phyloP scores from a whole-genome alignment of 2,329 filamentous ascomycete genomes.

The Epichloe brachyelytri region DNA sequence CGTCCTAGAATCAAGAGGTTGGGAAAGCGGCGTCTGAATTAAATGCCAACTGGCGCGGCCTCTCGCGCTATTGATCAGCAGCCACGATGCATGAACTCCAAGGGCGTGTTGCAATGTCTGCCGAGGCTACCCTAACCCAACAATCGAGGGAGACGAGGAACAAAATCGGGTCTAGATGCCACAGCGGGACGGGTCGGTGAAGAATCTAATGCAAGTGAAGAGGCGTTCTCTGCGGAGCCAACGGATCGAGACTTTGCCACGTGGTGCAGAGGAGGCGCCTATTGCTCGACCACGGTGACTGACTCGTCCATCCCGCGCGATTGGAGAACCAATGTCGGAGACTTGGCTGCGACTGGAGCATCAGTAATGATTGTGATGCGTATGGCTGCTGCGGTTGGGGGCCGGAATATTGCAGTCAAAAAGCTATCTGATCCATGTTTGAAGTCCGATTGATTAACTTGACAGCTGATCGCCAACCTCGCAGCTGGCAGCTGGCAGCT shows the following conservation, averaged over 20 bases:
- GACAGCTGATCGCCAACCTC: neutral
- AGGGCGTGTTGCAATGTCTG: too few relatives aligned
- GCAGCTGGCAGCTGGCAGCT: neutral
- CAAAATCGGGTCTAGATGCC: neutral
- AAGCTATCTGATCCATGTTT: neutral
- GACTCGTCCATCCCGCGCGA: too few relatives aligned
- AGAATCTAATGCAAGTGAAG: neutral
- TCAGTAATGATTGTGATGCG: too few relatives aligned
- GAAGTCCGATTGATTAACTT: neutral
- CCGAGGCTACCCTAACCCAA: too few relatives aligned
- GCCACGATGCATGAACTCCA: too few relatives aligned
- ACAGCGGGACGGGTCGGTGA: neutral
- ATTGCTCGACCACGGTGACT: neutral
- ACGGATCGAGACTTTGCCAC: neutral
- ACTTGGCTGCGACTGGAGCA: too few relatives aligned
- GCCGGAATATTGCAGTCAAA: neutral
- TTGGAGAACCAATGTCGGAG: too few relatives aligned
- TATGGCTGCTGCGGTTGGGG: neutral
- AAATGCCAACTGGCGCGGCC: too few relatives aligned
- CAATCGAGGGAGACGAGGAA: too few relatives aligned
- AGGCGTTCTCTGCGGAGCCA: neutral
- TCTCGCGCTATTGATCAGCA: too few relatives aligned
- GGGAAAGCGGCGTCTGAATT: too few relatives aligned
- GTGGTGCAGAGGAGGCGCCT: neutral
- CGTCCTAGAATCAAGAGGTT: neutral